Base-by-base conservation (phyloP, 2,329 filamentous ascomycete genomes). In the Chrysoporthe cubensis region DNA sequence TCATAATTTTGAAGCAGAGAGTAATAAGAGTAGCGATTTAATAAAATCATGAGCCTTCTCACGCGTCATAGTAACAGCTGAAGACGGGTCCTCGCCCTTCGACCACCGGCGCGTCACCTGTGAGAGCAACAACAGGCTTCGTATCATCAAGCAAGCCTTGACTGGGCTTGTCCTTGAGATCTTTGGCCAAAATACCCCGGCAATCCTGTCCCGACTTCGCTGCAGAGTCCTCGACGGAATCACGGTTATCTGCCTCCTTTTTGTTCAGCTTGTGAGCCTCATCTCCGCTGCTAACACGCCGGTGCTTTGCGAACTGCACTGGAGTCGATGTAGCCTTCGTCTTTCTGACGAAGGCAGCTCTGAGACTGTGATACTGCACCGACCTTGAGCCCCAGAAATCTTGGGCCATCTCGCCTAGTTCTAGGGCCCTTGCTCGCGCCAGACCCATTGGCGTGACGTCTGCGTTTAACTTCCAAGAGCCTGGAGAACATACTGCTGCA, bases 341-440 rank as follows among this genome's bases (percentile, higher is more conserved):
- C 70, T 81, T 82, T 59, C 80, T 75, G 1, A 82, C 79, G 69
- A 81, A 82, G 68, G 77, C 76, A 43, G 74, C 73, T 9, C 80
- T 76, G 16, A 80, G 77, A 2, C 71, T 71, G 71, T 81, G 79
- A 64, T 81, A 81, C 16, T 79, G 73, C 14, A 71, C 62, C 4
- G 78, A 73, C 6, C 80, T 74, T 1, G 78, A 70, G 34, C 76
- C 77, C 79, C 79, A 82, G 71, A 81, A 81, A 72, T 82, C 80
- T 60, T 78, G 77, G 48, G 76, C 74, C 79, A 82, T 81, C 68
- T 82, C 76, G 6, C 75, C 76, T 0, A 82, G 75, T 72, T 82
- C 80, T 11, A 72, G 69, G 0, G 77, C 76, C 37, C 80, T 75
- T 2, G 76, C 76, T 4, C 68, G 71, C 1, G 78, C 77, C 6